phyloP scores from a whole-genome alignment of 2,329 filamentous ascomycete species.

The Aspergillus sp. region DNA sequence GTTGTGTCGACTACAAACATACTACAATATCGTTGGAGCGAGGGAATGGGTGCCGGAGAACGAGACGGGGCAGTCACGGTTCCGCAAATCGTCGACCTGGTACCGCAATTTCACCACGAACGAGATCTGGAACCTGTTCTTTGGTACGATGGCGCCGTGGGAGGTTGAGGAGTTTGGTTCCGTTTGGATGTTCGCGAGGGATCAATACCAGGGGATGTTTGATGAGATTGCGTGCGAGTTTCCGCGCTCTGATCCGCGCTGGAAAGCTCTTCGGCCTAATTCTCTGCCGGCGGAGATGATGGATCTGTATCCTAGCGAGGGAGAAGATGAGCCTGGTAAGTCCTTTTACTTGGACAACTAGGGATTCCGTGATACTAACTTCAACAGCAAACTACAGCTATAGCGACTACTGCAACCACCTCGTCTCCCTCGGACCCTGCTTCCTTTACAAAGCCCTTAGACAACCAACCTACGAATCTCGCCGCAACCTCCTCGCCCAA shows the following conservation, averaged over 20 bases:
- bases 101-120: conserved; percentile 10
- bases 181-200: conserved; percentile 8
- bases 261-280: conserved; percentile 8
- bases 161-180: conserved; percentile 13
- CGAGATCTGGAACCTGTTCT: conserved; percentile 12
- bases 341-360: background rate
- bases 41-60: conserved; percentile 7
- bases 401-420: conserved; percentile 11
- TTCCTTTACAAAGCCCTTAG: conserved; percentile 8
- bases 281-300: conserved; percentile 6
- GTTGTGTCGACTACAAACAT: conserved; percentile 11
- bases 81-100: conserved; percentile 8
- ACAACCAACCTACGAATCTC: conserved; percentile 4
- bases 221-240: conserved; percentile 8
- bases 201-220: conserved; percentile 8
- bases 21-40: conserved; percentile 11
- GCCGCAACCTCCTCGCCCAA: conserved; percentile 6
- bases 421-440: conserved; percentile 10
- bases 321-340: conserved; percentile 6
- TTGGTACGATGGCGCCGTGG: conserved; percentile 10
- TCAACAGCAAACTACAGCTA: conserved; percentile 1
- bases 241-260: conserved; percentile 6
- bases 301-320: conserved; percentile 6
- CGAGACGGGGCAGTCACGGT: background rate
- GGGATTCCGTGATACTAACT: conserved; percentile 1